Conservation (phyloP, 2,329 filamentous ascomycete genomes). For the Claviceps fusiformis region DNA sequence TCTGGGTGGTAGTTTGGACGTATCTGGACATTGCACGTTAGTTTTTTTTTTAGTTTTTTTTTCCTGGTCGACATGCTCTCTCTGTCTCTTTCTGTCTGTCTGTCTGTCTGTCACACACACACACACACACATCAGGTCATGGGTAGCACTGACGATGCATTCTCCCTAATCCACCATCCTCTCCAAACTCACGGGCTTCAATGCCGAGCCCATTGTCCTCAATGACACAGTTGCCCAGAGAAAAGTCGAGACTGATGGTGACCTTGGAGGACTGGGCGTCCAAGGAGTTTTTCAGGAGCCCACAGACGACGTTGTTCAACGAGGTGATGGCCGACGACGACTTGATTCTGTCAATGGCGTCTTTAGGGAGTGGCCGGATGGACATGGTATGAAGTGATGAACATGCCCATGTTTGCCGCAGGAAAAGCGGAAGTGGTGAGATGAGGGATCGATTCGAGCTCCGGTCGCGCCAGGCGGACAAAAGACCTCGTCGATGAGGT, state of each 20-base stretch:
- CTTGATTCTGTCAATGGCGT: constrained; percentile 66
- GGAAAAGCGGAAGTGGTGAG: neutral
- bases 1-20: constrained; percentile 52
- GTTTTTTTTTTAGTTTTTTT: too few relatives aligned
- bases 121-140: neutral
- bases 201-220: constrained; percentile 83
- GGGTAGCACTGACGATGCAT: constrained; percentile 47
- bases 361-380: constrained; percentile 55
- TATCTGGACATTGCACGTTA: constrained; percentile 39
- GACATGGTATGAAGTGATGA: constrained; percentile 39
- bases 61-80: neutral
- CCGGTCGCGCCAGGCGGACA: neutral
- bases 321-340: constrained; percentile 71
- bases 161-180: constrained; percentile 57
- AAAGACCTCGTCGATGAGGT: neutral
- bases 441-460: neutral
- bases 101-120: too few relatives aligned
- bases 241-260: constrained; percentile 59
- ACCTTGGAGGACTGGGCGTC: constrained; percentile 63
- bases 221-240: constrained; percentile 60
- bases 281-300: constrained; percentile 69
- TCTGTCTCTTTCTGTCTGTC: too few relatives aligned
- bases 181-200: constrained; percentile 54
- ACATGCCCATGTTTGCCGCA: constrained; percentile 3
- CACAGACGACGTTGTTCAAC: constrained; percentile 56